phyloP scores from a whole-genome alignment of 192 early-diverging fungal species.

The Mortierella hygrophila region DNA sequence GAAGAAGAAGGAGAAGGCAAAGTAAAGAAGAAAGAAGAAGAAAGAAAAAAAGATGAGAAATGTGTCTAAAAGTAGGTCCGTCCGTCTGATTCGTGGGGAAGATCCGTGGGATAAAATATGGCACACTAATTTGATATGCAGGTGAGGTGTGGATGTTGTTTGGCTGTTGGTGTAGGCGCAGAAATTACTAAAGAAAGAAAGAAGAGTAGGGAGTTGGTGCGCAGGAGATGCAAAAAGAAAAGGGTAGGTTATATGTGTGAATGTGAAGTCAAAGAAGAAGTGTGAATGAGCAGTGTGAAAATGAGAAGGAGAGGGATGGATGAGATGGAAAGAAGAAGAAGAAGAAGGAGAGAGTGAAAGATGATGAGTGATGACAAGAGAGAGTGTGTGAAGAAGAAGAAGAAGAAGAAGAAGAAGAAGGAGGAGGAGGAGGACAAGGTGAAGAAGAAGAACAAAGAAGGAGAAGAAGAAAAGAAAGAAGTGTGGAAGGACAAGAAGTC shows the following conservation, averaged over 20 bases:
- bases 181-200: not conserved
- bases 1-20: not conserved
- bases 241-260: not conserved
- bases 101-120: not conserved
- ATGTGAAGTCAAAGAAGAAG: not conserved
- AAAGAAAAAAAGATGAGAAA: conserved; percentile 1
- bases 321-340: not conserved
- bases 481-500: not conserved
- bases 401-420: not conserved
- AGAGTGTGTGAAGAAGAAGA: not conserved
- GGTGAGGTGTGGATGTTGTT: not conserved
- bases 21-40: not conserved
- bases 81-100: not conserved
- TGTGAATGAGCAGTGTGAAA: not conserved
- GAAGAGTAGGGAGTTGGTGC: not conserved
- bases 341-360: not conserved
- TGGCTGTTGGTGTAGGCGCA: not conserved
- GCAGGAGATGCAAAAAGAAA: not conserved
- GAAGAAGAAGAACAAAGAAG: not conserved
- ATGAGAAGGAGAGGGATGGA: not conserved
- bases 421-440: not conserved
- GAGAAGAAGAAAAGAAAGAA: not conserved
- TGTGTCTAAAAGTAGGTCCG: not conserved
- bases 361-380: not conserved
- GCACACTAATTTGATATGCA: not conserved